These are phyloP conservation scores for Drosera spatulata DNA, from an alignment of 179 eudicot genomes.

Conservation along the genomic window DNA sequence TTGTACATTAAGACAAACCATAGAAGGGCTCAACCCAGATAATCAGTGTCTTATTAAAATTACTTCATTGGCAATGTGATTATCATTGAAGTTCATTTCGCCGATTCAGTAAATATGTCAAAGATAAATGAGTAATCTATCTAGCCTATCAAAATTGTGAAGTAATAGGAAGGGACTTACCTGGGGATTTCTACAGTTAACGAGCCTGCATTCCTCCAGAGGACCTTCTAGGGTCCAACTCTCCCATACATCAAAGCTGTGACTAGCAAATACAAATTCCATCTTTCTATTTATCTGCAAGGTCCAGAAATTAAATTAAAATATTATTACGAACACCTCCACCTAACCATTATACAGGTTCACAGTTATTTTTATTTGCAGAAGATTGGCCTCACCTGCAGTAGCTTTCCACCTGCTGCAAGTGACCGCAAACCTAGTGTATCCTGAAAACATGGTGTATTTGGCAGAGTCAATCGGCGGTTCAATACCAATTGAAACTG, in stretches of 20 bases:
- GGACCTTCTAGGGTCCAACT: slow-evolving; percentile 94
- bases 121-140: background rate
- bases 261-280: slow-evolving; percentile 98
- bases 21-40: no score
- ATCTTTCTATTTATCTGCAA: slow-evolving; percentile 87
- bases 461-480: slow-evolving; percentile 6
- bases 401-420: slow-evolving; percentile 94
- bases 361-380: background rate
- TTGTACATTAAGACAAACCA: no score
- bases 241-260: slow-evolving; percentile 97
- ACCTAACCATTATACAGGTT: background rate
- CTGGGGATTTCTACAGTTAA: slow-evolving; percentile 80
- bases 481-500: no score
- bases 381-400: slow-evolving; percentile 54
- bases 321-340: background rate
- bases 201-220: slow-evolving; percentile 76
- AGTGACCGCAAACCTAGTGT: slow-evolving; percentile 88
- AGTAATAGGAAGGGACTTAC: slow-evolving; percentile 19
- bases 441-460: slow-evolving; percentile 36
- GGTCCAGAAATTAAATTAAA: slow-evolving; percentile 1
- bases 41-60: no score
- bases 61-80: no score
- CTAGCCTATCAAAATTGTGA: background rate
- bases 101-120: background rate
- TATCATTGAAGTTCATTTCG: background rate